Percentiles rank a stretch among this genome's conserved stretches.
Evolutionary conservation across 805 yeast genomes (phyloP).

Genomic region (Candida yuanshanica): DNA sequence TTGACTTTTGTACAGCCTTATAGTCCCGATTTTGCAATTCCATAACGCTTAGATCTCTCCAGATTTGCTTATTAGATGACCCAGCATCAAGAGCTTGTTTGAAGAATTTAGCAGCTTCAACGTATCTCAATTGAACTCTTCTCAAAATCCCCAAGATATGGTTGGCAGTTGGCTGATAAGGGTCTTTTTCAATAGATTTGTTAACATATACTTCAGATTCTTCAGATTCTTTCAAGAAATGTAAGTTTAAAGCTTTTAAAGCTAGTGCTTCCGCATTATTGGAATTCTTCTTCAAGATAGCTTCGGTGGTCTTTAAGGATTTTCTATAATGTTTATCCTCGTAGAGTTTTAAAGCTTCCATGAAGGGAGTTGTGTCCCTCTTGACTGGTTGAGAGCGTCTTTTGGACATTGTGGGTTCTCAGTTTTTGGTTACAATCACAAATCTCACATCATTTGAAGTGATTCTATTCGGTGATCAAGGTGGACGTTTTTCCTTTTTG

Average conservation of each 20-base stretch:
- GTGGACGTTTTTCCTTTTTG: too few species aligned
- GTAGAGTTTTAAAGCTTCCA: slow-evolving; percentile 76
- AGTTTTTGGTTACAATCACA: too few species aligned
- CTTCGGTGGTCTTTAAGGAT: slow-evolving; percentile 70
- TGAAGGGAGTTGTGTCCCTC: slow-evolving; percentile 74
- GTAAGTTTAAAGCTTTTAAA: slow-evolving; percentile 70
- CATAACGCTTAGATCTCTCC: slow-evolving; percentile 74
- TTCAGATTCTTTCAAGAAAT: slow-evolving; percentile 47
- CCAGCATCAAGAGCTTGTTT: slow-evolving; percentile 71
- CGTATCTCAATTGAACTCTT: slow-evolving; percentile 61
- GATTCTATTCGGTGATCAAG: too few species aligned
- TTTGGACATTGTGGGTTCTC: neutral
- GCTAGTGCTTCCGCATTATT: slow-evolving; percentile 77
- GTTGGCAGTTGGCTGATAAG: slow-evolving; percentile 63
- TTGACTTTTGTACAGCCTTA: slow-evolving; percentile 51
- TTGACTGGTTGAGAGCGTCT: slow-evolving; percentile 15
- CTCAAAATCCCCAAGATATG: slow-evolving; percentile 85
- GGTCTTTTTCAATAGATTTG: slow-evolving; percentile 56
- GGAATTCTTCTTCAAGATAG: slow-evolving; percentile 68
- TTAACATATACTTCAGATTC: slow-evolving; percentile 61
- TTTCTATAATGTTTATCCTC: slow-evolving; percentile 86
- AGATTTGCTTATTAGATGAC: slow-evolving; percentile 68
- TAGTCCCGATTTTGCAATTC: slow-evolving; percentile 79
- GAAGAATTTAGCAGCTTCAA: slow-evolving; percentile 75
- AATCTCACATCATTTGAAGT: too few species aligned